Evolutionary conservation across 2,329 filamentous ascomycete species (phyloP), one percentile per base, ranked within the genome.

Genomic region (Chaetothyriales sp.): DNA sequence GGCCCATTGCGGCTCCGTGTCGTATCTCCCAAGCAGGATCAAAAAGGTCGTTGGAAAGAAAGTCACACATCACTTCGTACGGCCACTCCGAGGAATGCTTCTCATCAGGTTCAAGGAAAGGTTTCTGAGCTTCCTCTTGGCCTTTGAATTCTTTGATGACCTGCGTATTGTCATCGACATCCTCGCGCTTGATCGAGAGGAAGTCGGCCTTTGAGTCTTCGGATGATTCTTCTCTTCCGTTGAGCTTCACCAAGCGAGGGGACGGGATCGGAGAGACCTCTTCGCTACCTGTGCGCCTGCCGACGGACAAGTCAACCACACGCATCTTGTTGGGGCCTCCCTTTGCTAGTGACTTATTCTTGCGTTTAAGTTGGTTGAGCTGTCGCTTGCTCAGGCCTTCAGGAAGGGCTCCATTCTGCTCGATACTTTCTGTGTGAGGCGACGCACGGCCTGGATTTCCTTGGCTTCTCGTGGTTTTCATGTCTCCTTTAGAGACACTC

Each of bases 71-170:
- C 50, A 88, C 82, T 63, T 95, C 89, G 62, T 87, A 95, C 0
- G 92, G 92, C 92, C 92, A 98, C 64, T 94, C 87, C 2, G 78
- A 75, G 2, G 89, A 88, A 61, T 90, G 80, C 53, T 86, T 77
- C 58, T 84, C 80, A 53, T 94, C 86, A 1, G 81, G 76, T 65
- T 94, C 82, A 52, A 97, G 77, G 52, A 92, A 80, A 0, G 90
- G 88, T 66, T 95, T 92, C 64, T 95, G 87, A 2, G 86, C 81
- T 8, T 87, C 73, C 2, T 82, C 71, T 1, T 83, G 78, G 2
- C 92, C 94, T 66, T 97, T 97, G 73, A 94, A 97, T 64, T 98
- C 92, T 45, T 89, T 87, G 22, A 97, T 85, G 15, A 98, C 81
- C 65, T 95, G 95, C 4, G 82, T 82, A 47, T 94, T 87, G 64